phyloP scores from a whole-genome alignment of 176 grass and related monocot genomes.

The Pontederia crassipes region DNA sequence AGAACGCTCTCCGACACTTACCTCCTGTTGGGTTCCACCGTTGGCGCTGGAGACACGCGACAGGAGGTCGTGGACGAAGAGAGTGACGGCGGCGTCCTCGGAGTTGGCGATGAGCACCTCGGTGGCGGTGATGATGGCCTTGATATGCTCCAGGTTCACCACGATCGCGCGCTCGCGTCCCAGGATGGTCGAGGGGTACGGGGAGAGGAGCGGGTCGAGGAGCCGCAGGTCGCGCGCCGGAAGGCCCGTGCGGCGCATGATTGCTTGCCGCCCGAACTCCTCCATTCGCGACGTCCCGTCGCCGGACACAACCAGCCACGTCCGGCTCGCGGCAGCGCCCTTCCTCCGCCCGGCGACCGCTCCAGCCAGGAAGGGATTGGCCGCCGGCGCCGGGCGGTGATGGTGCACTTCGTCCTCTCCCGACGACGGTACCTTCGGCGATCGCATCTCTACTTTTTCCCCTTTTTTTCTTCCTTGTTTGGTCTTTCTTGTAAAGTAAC shows the following conservation, averaged over 20 bases:
- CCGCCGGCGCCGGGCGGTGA: neutral
- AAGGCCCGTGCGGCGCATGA: slow-evolving; percentile 36
- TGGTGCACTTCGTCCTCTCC: neutral
- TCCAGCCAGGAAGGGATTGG: neutral
- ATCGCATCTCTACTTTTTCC: too few relatives aligned
- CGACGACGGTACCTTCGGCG: too few relatives aligned
- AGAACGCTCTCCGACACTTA: neutral
- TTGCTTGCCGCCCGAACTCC: slow-evolving; percentile 11
- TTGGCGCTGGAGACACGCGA: neutral
- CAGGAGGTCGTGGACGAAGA: slow-evolving; percentile 11
- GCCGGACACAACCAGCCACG: slow-evolving; percentile 17
- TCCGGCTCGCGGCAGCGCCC: neutral
- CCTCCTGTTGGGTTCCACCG: slow-evolving; percentile 7
- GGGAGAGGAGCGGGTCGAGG: slow-evolving; percentile 6
- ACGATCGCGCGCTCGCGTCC: too few relatives aligned
- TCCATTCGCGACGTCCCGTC: slow-evolving; percentile 6
- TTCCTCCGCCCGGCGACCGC: neutral
- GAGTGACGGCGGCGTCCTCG: neutral
- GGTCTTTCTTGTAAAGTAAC: too few relatives aligned
- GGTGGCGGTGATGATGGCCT: slow-evolving; percentile 21
- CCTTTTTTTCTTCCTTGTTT: too few relatives aligned
- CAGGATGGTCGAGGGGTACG: too few relatives aligned
- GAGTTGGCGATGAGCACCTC: slow-evolving; percentile 19
- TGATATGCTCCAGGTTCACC: neutral
- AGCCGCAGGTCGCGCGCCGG: slow-evolving; percentile 28